These are phyloP conservation scores for Aspergillus panamensis DNA, from an alignment of 495 filamentous ascomycete species.

Conservation along the genomic window DNA sequence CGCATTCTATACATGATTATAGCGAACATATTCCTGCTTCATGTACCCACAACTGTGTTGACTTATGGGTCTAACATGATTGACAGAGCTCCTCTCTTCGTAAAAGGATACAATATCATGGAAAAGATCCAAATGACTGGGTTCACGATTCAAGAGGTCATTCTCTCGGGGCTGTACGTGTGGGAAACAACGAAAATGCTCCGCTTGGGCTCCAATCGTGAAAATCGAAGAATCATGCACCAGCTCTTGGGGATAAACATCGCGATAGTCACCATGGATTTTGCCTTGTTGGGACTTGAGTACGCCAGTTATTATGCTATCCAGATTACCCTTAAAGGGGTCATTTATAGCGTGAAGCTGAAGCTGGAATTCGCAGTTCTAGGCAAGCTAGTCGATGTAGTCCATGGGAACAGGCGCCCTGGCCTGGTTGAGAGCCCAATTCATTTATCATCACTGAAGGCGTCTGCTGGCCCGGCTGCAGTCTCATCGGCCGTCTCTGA, in stretches of 20 bases:
- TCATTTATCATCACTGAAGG: slow-evolving; percentile 24
- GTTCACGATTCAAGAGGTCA: slow-evolving; percentile 55
- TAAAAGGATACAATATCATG: slow-evolving; percentile 49
- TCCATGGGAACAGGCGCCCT: slow-evolving; percentile 33
- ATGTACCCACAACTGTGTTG: slow-evolving; percentile 49
- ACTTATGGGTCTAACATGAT: slow-evolving; percentile 47
- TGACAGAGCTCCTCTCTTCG: slow-evolving; percentile 28
- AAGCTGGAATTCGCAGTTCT: slow-evolving; percentile 62
- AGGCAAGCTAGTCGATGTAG: slow-evolving; percentile 46
- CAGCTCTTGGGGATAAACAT: slow-evolving; percentile 55
- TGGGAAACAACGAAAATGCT: slow-evolving; percentile 51
- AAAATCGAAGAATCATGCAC: slow-evolving; percentile 47
- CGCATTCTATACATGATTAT: slow-evolving; percentile 44
- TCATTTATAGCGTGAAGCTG: slow-evolving; percentile 62
- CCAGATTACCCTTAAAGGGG: slow-evolving; percentile 54
- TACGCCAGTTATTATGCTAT: slow-evolving; percentile 51
- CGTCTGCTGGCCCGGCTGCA: not conserved
- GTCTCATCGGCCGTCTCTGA: slow-evolving; percentile 5
- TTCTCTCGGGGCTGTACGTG: slow-evolving; percentile 57
- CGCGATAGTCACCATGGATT: slow-evolving; percentile 50
- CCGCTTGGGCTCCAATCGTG: slow-evolving; percentile 40
- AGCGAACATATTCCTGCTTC: slow-evolving; percentile 42
- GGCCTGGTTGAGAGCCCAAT: slow-evolving; percentile 29
- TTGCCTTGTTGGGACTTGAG: slow-evolving; percentile 47
- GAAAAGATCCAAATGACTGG: slow-evolving; percentile 56